A percentile compares a stretch with the other conserved stretches of the same genome.
These are phyloP conservation scores for Stachybotrys chlorohalonatus DNA, from an alignment of 2,329 filamentous ascomycete species.

Conservation along the genomic window DNA sequence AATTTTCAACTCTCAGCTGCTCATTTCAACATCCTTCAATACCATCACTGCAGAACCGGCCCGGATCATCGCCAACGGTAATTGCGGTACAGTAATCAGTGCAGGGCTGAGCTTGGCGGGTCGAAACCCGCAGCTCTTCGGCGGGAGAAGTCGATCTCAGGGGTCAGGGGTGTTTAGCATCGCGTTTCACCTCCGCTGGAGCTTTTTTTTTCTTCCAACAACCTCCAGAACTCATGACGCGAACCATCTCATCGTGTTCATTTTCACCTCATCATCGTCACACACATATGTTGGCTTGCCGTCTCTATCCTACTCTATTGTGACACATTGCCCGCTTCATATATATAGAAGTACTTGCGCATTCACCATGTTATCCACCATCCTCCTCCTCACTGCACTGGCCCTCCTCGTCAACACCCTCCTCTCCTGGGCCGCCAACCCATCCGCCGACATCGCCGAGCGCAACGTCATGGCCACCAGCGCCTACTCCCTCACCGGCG, in stretches of 20 bases:
- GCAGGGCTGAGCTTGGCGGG: background rate
- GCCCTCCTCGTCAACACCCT: background rate
- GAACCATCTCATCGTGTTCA: background rate
- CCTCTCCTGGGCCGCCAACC: background rate
- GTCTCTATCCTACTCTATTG: too few species aligned
- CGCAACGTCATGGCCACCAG: background rate
- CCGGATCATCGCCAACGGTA: too few species aligned
- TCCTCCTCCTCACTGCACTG: background rate
- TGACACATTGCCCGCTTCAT: background rate
- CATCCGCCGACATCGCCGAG: background rate
- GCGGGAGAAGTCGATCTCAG: background rate
- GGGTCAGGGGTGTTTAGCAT: background rate
- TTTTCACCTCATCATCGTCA: background rate
- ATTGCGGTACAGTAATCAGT: too few species aligned
- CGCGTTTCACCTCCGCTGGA: background rate
- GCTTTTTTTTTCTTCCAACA: background rate
- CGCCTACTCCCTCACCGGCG: background rate
- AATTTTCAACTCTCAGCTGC: too few species aligned
- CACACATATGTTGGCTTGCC: background rate
- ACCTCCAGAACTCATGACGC: background rate
- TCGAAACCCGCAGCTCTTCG: background rate
- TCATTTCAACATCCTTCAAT: too few species aligned
- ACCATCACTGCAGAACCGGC: too few species aligned
- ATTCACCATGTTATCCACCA: background rate
- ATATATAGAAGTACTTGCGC: background rate